phyloP scores from a whole-genome alignment of 2,329 filamentous ascomycete genomes.

The Fusarium albidum region DNA sequence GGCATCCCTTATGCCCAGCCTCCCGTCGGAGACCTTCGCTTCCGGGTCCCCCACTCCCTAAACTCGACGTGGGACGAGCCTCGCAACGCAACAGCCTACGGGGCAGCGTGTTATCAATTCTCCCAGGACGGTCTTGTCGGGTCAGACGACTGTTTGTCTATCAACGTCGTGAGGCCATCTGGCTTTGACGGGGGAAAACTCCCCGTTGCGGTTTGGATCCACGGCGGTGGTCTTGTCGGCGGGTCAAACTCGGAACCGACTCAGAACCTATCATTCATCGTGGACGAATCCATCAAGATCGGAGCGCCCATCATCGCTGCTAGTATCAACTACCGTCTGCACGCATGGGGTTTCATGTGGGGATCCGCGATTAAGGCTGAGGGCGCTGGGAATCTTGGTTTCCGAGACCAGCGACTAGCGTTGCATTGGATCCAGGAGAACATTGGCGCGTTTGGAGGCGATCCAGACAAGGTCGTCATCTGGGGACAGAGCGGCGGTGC shows the following conservation, averaged over 20 bases:
- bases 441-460: conserved; percentile 22
- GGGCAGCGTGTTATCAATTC: conserved; percentile 25
- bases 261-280: conserved; percentile 12
- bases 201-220: conserved; percentile 27
- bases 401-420: conserved; percentile 27
- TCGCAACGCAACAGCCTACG: conserved; percentile 25
- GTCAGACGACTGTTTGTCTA: conserved; percentile 25
- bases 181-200: not conserved
- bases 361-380: conserved; percentile 10
- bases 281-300: conserved; percentile 26
- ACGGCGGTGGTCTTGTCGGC: conserved; percentile 22
- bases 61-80: conserved; percentile 21
- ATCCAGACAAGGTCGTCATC: conserved; percentile 18
- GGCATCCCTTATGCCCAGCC: conserved; percentile 29
- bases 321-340: conserved; percentile 24
- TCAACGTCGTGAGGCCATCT: conserved; percentile 22
- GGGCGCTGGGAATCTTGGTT: conserved; percentile 22
- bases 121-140: conserved; percentile 11
- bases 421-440: conserved; percentile 27
- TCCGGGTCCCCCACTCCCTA: conserved; percentile 18
- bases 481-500: conserved; percentile 32
- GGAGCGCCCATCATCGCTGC: conserved; percentile 17
- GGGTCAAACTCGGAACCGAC: conserved; percentile 15
- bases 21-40: conserved; percentile 22
- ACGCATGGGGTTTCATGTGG: conserved; percentile 26